Base-by-base conservation (phyloP, 495 filamentous ascomycete species). In the Jackrogersella multiformis region DNA sequence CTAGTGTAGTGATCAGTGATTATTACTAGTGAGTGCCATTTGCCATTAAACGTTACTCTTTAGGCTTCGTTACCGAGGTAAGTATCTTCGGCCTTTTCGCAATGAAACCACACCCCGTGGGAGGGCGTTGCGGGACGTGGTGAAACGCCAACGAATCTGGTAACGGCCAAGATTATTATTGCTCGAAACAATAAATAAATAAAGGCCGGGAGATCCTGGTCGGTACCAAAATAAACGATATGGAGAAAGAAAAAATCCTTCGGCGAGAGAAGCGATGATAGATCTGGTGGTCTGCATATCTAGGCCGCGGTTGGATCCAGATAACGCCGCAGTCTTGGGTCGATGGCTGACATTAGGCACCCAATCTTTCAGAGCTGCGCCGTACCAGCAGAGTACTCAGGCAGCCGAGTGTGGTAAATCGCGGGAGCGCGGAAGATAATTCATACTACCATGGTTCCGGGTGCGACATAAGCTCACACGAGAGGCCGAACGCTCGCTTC, bases 301-400 rank as follows among this genome's bases (percentile, higher is more conserved):
- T 56, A 69, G 66, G 70, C 73, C 62, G 64, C 61, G 52, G 41
- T 64, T 59, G 66, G 68, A 73, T 74, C 68, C 64, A 71, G 73
- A 74, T 74, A 67, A 74, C 69, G 61, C 72, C 72, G 65, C 49
- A 58, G 66, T 69, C 66, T 68, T 70, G 72, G 72, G 72, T 74
- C 72, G 72, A 74, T 74, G 66, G 61, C 61, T 64, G 60, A 62
- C 61, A 56, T 61, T 66, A 65, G 61, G 67, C 56, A 54, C 56
- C 61, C 56, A 62, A 55, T 56, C 49, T 45, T 61, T 48, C 56
- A 42, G 46, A 35, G 39, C 56, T 53, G 26, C 16, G 13, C 56
- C 49, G 61, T 65, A 62, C 67, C 57, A 69, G 26, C 21, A 46
- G 20, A n/a, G n/a, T n/a, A n/a, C 60, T 57, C 49, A 38, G 61